phyloP scores from a whole-genome alignment of 371 early-diverging fungal species.

The Capillidium heterosporum region DNA sequence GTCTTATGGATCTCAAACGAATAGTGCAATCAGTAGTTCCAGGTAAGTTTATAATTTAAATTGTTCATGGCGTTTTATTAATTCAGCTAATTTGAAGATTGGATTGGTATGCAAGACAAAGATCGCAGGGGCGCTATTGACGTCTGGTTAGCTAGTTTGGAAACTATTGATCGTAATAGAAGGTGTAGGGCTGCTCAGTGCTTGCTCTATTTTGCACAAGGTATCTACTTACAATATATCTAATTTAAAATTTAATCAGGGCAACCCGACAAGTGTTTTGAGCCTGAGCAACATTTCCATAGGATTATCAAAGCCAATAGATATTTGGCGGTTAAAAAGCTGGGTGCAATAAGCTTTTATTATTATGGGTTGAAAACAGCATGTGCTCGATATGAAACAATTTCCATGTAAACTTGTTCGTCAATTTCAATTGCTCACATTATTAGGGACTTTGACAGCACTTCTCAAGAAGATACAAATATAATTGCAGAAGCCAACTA shows the following conservation, averaged over 20 bases:
- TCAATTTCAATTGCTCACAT: background rate
- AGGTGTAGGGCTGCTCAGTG: background rate
- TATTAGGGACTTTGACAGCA: background rate
- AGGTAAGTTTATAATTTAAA: background rate
- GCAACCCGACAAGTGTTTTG: background rate
- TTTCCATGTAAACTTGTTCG: background rate
- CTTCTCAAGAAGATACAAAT: background rate
- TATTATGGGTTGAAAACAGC: background rate
- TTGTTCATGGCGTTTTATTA: background rate
- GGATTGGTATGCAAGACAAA: background rate
- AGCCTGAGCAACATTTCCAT: background rate
- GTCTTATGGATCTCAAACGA: background rate
- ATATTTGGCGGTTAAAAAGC: background rate
- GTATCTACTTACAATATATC: background rate
- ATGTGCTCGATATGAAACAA: background rate
- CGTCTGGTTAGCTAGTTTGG: slow-evolving; percentile 1
- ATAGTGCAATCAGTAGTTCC: background rate
- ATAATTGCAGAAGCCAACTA: background rate
- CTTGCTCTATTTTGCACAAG: slow-evolving; percentile 1
- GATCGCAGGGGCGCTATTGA: background rate
- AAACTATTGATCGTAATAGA: background rate
- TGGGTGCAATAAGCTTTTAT: background rate
- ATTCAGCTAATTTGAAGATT: background rate
- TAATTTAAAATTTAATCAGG: background rate
- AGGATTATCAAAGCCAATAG: background rate